phyloP scores from a whole-genome alignment of 768 basidiomycete species.

The Lentinula boryana region DNA sequence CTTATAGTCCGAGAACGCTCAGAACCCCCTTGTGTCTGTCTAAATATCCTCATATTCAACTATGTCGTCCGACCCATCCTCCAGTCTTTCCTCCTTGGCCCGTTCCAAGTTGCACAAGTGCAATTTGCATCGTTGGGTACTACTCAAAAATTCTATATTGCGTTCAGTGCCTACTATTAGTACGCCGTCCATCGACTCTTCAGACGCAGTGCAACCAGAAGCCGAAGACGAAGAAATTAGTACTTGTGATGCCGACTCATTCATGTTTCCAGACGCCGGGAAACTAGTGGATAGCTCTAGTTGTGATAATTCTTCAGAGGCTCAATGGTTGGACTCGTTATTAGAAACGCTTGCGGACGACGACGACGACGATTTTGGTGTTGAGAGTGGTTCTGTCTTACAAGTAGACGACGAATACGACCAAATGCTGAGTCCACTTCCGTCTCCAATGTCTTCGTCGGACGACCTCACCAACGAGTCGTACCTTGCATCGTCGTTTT shows the following conservation, averaged over 20 bases:
- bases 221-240: conserved; percentile 37
- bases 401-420: conserved; percentile 63
- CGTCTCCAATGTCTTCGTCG: conserved; percentile 71
- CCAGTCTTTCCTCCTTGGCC: conserved; percentile 56
- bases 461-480: conserved; percentile 62
- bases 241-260: conserved; percentile 58
- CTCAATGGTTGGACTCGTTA: conserved; percentile 78
- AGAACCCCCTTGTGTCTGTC: conserved; percentile 7
- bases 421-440: conserved; percentile 51
- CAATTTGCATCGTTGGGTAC: conserved; percentile 83
- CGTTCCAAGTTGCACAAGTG: conserved; percentile 70
- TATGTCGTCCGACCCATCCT: conserved; percentile 42
- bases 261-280: conserved; percentile 78
- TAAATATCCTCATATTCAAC: conserved; percentile 17
- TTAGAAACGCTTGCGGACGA: conserved; percentile 69
- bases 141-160: conserved; percentile 79
- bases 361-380: conserved; percentile 50
- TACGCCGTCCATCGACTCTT: conserved; percentile 19
- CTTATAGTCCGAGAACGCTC: background rate
- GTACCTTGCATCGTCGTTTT: conserved; percentile 40
- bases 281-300: conserved; percentile 36
- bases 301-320: conserved; percentile 51
- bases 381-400: conserved; percentile 39
- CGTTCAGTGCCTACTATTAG: conserved; percentile 37
- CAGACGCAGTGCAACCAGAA: conserved; percentile 21